phyloP scores from a whole-genome alignment of 2,329 filamentous ascomycete species.

The Boeremia exigua region DNA sequence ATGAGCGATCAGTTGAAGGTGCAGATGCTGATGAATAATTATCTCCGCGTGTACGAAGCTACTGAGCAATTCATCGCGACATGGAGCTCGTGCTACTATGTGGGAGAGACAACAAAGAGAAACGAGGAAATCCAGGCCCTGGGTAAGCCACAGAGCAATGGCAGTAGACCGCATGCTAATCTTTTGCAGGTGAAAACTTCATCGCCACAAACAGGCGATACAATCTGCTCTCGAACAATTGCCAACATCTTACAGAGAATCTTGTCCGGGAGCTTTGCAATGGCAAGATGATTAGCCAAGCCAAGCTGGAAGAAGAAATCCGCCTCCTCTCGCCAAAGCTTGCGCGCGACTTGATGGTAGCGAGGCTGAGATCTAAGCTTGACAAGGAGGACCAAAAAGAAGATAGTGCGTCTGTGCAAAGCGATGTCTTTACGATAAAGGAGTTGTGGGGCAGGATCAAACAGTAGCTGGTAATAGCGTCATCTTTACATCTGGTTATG shows the following conservation, averaged over 20 bases:
- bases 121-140: slow-evolving; percentile 14
- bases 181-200: slow-evolving; percentile 7
- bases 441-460: slow-evolving; percentile 17
- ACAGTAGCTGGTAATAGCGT: neutral
- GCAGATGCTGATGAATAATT: slow-evolving; percentile 20
- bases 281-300: slow-evolving; percentile 18
- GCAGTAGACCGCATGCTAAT: neutral
- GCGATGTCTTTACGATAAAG: slow-evolving; percentile 17
- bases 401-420: slow-evolving; percentile 16
- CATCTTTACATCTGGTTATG: neutral
- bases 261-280: slow-evolving; percentile 14
- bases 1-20: slow-evolving; percentile 19
- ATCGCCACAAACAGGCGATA: slow-evolving; percentile 17
- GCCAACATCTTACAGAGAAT: slow-evolving; percentile 17
- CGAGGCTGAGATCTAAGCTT: slow-evolving; percentile 12
- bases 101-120: slow-evolving; percentile 15
- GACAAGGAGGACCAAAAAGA: slow-evolving; percentile 17
- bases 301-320: slow-evolving; percentile 19
- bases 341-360: slow-evolving; percentile 16
- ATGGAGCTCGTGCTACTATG: slow-evolving; percentile 21
- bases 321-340: slow-evolving; percentile 18
- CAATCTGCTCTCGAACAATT: slow-evolving; percentile 16
- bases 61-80: slow-evolving; percentile 8
- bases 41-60: slow-evolving; percentile 17
- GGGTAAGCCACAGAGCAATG: neutral